Evolutionary conservation across 208 protist species (phyloP), one percentile per base, ranked within the genome.

Genomic region (Tritrichomonas foetus): DNA sequence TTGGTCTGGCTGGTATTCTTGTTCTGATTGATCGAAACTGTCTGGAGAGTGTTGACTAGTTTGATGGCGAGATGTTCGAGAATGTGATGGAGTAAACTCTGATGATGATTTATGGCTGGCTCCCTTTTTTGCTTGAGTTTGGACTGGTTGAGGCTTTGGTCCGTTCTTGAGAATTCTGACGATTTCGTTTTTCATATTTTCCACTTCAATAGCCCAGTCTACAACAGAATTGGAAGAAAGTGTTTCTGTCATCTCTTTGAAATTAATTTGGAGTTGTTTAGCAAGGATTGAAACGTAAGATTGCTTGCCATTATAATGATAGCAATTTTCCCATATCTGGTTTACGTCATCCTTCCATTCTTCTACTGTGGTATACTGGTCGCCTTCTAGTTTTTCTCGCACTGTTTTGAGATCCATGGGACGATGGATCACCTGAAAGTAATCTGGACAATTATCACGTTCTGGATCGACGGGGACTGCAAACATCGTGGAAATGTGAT

Each of bases 331-430:
- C 74, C 74, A 82, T n/a, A 82, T 82, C n/a, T 20, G 14, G 30
- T 82, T 82, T 36, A 82, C 41, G 25, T 82, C 74, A 82, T 82
- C 41, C 25, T 82, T 82, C 74, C 74, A 82, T 5, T 82, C 74
- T n/a, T 36, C 11, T 2, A 82, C 74, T 50, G n/a, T 50, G 22
- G 33, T 50, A 25, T 82, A 82, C 50, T 50, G 30, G 30, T 82
- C 50, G 16, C 50, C 41, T 53, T 9, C 50, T 20, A 82, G 22
- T 82, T 82, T 82, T 36, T 50, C 50, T 8, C 30, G 9, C 47
- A 82, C 74, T 53, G 1, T 30, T 8, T 30, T 49, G 3, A 82
- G 30, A n/a, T 8, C 33, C 74, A 82, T 82, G 20, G 41, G 41
- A 53, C 20, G 8, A 22, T 64, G 8, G 20, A 64, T 64, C 8